Conservation (phyloP, 768 basidiomycete species). For the Pholiota molesta region DNA sequence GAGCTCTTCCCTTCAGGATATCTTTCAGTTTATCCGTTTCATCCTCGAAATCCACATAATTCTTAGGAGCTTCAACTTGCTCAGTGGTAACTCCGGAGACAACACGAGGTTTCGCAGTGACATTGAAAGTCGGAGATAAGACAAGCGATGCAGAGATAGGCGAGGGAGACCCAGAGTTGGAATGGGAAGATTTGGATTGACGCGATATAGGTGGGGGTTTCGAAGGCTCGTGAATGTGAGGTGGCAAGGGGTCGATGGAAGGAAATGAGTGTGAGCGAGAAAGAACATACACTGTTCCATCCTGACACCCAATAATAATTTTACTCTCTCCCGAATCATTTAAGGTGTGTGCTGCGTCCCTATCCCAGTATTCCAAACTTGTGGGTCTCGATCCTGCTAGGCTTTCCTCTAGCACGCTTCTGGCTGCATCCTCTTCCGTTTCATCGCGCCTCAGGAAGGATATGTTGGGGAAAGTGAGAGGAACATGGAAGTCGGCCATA, state of each 20-base stretch:
- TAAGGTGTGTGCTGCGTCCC: slow-evolving; percentile 4
- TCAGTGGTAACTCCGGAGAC: slow-evolving; percentile 76
- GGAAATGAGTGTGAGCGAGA: slow-evolving; percentile 21
- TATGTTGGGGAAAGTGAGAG: slow-evolving; percentile 36
- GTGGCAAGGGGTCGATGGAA: slow-evolving; percentile 6
- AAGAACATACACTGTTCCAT: slow-evolving; percentile 48
- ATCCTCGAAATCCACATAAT: slow-evolving; percentile 81
- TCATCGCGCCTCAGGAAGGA: slow-evolving; percentile 17
- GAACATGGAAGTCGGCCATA: slow-evolving; percentile 20
- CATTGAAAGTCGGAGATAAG: slow-evolving; percentile 48
- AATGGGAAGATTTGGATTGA: slow-evolving; percentile 25
- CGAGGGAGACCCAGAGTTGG: slow-evolving; percentile 38
- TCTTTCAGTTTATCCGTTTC: slow-evolving; percentile 78
- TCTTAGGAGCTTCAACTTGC: slow-evolving; percentile 76
- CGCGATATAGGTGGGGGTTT: slow-evolving; percentile 15
- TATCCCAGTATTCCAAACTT: slow-evolving; percentile 34
- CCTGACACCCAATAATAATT: slow-evolving; percentile 43
- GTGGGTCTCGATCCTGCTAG: slow-evolving; percentile 34
- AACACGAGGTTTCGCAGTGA: slow-evolving; percentile 60
- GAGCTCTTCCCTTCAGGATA: slow-evolving; percentile 59
- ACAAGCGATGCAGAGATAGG: slow-evolving; percentile 39
- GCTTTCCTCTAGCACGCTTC: slow-evolving; percentile 32
- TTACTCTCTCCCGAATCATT: slow-evolving; percentile 23
- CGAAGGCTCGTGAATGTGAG: slow-evolving; percentile 21
- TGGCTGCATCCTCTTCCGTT: slow-evolving; percentile 9